Conservation (phyloP, 2,329 filamentous ascomycete genomes). For the Raffaelea arxii region DNA sequence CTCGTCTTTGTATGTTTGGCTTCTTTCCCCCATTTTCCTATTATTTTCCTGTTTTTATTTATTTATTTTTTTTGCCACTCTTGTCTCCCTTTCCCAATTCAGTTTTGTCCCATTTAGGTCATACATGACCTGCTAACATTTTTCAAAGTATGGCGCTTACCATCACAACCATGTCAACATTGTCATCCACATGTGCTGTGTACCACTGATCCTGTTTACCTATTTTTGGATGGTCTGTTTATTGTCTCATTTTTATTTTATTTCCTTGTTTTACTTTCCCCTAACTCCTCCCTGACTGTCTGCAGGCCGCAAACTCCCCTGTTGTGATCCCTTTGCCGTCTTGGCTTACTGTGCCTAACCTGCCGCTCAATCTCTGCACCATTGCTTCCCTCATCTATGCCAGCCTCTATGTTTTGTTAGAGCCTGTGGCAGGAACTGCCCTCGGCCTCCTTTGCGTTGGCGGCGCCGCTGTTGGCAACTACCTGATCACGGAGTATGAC, state of each 20-base stretch:
- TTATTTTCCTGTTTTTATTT: too few species aligned
- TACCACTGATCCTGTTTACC: constrained; percentile 65
- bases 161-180: constrained; percentile 72
- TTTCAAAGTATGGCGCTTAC: constrained; percentile 81
- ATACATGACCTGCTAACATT: too few species aligned
- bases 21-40: too few species aligned
- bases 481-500: constrained; percentile 51
- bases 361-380: constrained; percentile 56
- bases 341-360: constrained; percentile 58
- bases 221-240: constrained; percentile 54
- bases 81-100: too few species aligned
- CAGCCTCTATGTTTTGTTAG: constrained; percentile 78
- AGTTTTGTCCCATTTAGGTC: too few species aligned
- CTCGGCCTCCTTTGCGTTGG: constrained; percentile 68
- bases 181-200: constrained; percentile 69
- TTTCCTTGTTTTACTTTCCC: neutral
- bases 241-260: neutral
- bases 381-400: constrained; percentile 60
- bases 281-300: constrained; percentile 7
- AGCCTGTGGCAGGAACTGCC: constrained; percentile 79
- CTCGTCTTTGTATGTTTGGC: constrained; percentile 60
- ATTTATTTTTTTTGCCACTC: too few species aligned
- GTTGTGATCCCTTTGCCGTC: constrained; percentile 54
- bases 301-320: constrained; percentile 52
- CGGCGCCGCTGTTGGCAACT: constrained; percentile 65